Evolutionary conservation across 768 basidiomycete genomes (phyloP), one percentile per base, ranked within the genome.

Genomic region (Pleurotus platypus): DNA sequence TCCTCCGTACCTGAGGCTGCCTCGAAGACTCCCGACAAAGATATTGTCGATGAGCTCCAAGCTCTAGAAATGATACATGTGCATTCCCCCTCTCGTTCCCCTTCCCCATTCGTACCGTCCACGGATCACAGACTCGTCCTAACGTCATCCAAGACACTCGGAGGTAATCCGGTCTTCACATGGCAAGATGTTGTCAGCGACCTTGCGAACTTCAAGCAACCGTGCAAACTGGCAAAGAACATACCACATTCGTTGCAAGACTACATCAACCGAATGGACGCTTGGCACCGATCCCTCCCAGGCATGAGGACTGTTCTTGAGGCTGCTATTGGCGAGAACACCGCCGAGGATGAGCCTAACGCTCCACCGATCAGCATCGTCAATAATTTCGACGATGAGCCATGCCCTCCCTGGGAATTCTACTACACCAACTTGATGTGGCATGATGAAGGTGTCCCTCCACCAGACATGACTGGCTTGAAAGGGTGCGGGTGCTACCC

Each of bases 381-480:
- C 50, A 93, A 94, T 63, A 69, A 79, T 0, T 73, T 92, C 20
- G 90, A 91, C 59, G 61, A 76, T 7, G 87, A 89, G 59, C 75
- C 82, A 8, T 81, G 86, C 18, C 93, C 94, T 0, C 81, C 81
- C 22, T 92, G 89, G 83, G 93, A 96, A 63, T 97, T 94, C 63
- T 76, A 86, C 59, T 96, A 96, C 67, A 85, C 89, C 9, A 94
- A 96, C 67, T 72, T 82, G 53, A 84, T 94, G 76, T 89, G 89
- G 79, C 84, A 86, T 58, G 83, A 81, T 1, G 77, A 84, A 11
- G 83, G 75, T 4, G 87, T 94, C 2, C 84, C 86, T 0, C 78
- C 78, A 9, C 87, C 91, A 1, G 84, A 89, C 60, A 64, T 80
- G 16, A 69, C 72, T 35, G 74, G 74, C 22, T 69, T 93, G 46